Evolutionary conservation across 2,329 filamentous ascomycete genomes (phyloP), one percentile per base, ranked within the genome.

Genomic region (Phaeophleospora eucalypticola): DNA sequence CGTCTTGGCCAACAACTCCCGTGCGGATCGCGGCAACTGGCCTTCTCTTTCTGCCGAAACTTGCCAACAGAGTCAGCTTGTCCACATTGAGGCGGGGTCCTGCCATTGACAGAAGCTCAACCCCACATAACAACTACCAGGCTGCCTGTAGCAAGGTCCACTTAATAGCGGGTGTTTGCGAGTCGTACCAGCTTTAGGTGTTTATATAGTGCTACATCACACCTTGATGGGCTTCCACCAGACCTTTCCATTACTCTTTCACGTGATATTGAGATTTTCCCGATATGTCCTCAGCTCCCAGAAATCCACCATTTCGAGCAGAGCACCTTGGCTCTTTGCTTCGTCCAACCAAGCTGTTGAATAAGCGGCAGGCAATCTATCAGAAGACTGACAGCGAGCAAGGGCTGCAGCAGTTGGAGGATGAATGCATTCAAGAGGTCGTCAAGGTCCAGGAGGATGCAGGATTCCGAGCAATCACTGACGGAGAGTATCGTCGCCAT

Each of bases 281-380:
- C 12, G 24, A 6, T 24, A 51, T 51, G 48, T 50, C 51, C 59
- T 32, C 43, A 8, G 62, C 57, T 29, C 57, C 70, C 63, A 68
- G 68, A 48, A 64, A 70, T 48, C 78, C 79, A 19, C 83, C 81
- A 34, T 87, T 86, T 67, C 76, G 84, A 58, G 82, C 82, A 29
- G 84, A 88, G 68, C 84, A 87, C 56, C 74, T 86, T 48, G 84
- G 84, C 46, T 87, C 83, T 12, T 72, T 87, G 34, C 77, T 87
- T 39, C 81, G 84, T 21, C 83, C 84, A 1, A 66, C 80, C 40
- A 69, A 76, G 41, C 76, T 87, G 9, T 70, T 86, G 10, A 69
- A 79, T 36, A 78, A 78, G 45, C 74, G 84, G 63, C 70, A 75
- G 54, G 65, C 75, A 60, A 67, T 77, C 49, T 72, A 58, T 10